Base-by-base conservation (phyloP, 169 alveolate genomes). In the Plasmodium billcollinsi region DNA sequence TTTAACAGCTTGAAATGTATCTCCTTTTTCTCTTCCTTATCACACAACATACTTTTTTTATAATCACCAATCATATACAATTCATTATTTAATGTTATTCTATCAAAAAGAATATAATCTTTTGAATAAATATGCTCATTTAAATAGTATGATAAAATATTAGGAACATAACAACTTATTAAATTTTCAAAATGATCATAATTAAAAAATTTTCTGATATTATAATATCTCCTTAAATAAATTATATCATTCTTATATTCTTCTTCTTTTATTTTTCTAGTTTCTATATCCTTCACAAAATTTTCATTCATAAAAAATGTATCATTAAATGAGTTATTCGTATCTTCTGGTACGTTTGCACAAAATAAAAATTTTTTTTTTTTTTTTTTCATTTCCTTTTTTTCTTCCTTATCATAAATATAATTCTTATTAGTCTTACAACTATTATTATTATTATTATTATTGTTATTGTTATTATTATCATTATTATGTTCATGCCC, bases 141-240 rank as follows among this genome's bases (percentile, higher is more conserved):
- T 49, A 72, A 49, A 86, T 71, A 71, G 24, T 54, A 74, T 6
- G 88, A 86, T 12, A 71, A 54, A 12, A 71, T 56, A 52, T 59
- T 86, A 15, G 92, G 92, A 52, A 86, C 54, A 67, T 86, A 50
- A 9, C 75, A 67, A 26, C 62, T 86, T 24, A 61, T 12, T 26
- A 59, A 39, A 70, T 86, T 86, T 86, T 86, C 92, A 21, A 72
- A n/a, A 47, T 86, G 86, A 66, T 72, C 62, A 29, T 86, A 86
- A 43, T 86, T 86, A 39, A 50, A 86, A 49, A 61, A 67, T 47
- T n/a, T 29, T 45, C 61, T 26, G 24, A 86, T 86, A 62, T 73
- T 86, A 29, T 12, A 29, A 50, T 86, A 86, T 50, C 92, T 45
- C 43, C 63, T 56, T 66, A 71, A 67, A 54, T 86, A 86, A 4